Conservation (phyloP, 2,329 filamentous ascomycete species). For the Didymellaceae sp. region DNA sequence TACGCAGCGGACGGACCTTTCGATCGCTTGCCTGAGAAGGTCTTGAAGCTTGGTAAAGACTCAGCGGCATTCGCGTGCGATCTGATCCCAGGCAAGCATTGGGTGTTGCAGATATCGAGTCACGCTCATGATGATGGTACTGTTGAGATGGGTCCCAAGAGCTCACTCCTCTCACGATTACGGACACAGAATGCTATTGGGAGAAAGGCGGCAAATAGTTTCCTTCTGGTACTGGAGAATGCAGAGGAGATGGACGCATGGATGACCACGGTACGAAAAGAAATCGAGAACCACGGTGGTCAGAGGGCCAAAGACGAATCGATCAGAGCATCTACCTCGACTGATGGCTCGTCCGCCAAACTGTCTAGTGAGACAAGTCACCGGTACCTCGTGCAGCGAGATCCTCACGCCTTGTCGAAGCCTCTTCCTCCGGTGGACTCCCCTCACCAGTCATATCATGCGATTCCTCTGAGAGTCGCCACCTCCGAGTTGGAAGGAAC, state of each 20-base stretch:
- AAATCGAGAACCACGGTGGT: constrained; percentile 74
- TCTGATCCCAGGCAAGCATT: constrained; percentile 78
- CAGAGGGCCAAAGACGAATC: constrained; percentile 57
- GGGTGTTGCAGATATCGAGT: constrained; percentile 78
- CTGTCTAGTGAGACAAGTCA: constrained; percentile 42
- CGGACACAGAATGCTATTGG: constrained; percentile 63
- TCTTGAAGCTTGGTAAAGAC: constrained; percentile 73
- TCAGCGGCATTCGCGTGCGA: constrained; percentile 84
- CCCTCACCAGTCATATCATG: constrained; percentile 38
- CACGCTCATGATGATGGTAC: constrained; percentile 65
- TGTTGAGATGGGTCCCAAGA: constrained; percentile 51
- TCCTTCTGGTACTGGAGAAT: constrained; percentile 75
- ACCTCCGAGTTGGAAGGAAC: constrained; percentile 42
- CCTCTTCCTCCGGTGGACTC: constrained; percentile 46
- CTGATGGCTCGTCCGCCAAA: constrained; percentile 33
- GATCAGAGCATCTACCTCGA: constrained; percentile 36
- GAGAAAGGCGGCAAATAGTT: constrained; percentile 65
- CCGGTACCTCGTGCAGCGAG: constrained; percentile 47
- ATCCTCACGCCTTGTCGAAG: constrained; percentile 40
- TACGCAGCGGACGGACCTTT: constrained; percentile 74
- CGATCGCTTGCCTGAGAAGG: constrained; percentile 75
- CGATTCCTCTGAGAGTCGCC: constrained; percentile 38
- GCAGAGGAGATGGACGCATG: constrained; percentile 78
- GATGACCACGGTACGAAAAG: constrained; percentile 71
- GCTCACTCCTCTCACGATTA: constrained; percentile 70